A percentile compares a stretch with the other conserved stretches of the same genome.
Evolutionary conservation across 1,284 basidiomycete species (phyloP).

Genomic region (Fomitopsis betulina): DNA sequence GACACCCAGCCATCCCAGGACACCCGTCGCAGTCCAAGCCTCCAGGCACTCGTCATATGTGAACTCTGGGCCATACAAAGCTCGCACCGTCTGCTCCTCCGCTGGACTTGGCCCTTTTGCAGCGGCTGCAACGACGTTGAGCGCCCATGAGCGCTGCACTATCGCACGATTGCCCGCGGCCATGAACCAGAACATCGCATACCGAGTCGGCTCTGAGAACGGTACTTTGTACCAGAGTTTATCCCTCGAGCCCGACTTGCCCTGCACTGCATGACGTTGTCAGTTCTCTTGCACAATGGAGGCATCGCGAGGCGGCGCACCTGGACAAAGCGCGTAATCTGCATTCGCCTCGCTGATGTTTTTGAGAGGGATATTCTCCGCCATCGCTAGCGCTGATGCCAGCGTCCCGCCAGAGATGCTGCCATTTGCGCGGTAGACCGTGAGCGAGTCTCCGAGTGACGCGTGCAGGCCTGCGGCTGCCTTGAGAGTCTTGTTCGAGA

Average conservation of each 20-base stretch:
- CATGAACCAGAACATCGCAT: constrained; percentile 67
- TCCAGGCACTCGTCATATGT: constrained; percentile 70
- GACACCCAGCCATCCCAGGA: constrained; percentile 38
- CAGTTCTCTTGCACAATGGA: background rate
- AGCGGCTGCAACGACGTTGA: constrained; percentile 44
- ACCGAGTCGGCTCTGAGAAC: constrained; percentile 37
- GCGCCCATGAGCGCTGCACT: constrained; percentile 77
- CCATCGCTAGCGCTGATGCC: constrained; percentile 41
- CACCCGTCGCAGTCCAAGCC: constrained; percentile 7
- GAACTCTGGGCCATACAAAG: constrained; percentile 62
- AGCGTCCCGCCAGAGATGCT: constrained; percentile 71
- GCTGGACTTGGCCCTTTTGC: background rate
- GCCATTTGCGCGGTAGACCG: constrained; percentile 46
- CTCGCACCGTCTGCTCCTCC: constrained; percentile 15
- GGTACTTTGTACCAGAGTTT: constrained; percentile 46
- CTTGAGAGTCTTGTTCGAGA: constrained; percentile 48
- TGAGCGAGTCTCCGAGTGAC: constrained; percentile 32
- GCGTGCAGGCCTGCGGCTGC: constrained; percentile 27
- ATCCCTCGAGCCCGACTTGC: constrained; percentile 15
- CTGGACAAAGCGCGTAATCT: constrained; percentile 54
- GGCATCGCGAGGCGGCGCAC: constrained; percentile 28
- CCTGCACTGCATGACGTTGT: background rate
- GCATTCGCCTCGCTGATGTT: constrained; percentile 29
- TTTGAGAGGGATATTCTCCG: constrained; percentile 45
- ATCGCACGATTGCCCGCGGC: constrained; percentile 55